Percentiles rank a stretch among this genome's conserved stretches.
These are phyloP conservation scores for Vaccinium corymbosum DNA, from an alignment of 148 eudicot genomes.

Conservation along the genomic window DNA sequence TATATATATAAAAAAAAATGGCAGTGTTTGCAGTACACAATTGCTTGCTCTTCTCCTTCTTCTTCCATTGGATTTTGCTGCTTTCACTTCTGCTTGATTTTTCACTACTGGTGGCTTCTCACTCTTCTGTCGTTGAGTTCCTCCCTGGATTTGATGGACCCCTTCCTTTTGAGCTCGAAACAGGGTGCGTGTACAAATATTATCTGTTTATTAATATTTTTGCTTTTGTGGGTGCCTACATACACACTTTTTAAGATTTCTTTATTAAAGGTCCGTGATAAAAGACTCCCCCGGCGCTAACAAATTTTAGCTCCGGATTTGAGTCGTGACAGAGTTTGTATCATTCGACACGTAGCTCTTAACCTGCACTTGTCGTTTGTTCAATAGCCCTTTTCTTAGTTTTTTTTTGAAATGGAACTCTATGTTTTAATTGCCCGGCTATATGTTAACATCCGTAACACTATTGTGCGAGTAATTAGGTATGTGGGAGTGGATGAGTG, in stretches of 20 bases:
- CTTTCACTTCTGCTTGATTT: background rate
- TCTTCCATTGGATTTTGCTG: background rate
- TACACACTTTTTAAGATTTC: background rate
- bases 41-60: background rate
- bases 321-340: no score
- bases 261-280: no score
- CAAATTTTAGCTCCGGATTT: no score
- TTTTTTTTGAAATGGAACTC: background rate
- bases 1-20: background rate
- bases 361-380: background rate
- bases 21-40: background rate
- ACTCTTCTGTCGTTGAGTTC: background rate
- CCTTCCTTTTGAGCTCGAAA: constrained; percentile 3
- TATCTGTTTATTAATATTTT: background rate
- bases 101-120: background rate
- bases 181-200: background rate
- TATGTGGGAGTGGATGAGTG: constrained; percentile 40
- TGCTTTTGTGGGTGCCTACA: background rate
- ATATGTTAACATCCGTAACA: background rate
- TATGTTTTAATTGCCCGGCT: background rate
- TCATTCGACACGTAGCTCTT: no score
- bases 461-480: constrained; percentile 13
- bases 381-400: background rate
- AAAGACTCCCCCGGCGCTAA: no score
- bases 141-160: constrained; percentile 4